Conservation (phyloP, 495 filamentous ascomycete species). For the Hypoxylon subgilvum region DNA sequence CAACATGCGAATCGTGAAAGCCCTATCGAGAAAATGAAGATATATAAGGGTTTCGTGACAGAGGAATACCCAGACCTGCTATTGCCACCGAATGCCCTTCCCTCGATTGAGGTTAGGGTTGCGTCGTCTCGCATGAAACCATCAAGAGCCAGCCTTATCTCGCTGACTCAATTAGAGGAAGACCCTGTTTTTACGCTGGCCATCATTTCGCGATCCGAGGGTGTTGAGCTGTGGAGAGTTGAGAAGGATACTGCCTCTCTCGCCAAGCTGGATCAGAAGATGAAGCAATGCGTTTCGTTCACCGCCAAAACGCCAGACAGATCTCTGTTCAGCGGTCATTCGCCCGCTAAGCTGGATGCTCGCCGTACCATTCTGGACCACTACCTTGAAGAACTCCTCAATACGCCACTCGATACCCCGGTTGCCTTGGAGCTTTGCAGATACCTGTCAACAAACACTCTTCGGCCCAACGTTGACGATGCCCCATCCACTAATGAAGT, state of each 20-base stretch:
- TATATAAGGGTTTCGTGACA: constrained; percentile 70
- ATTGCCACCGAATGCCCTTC: constrained; percentile 88
- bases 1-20: constrained; percentile 47
- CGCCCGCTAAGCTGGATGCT: constrained; percentile 91
- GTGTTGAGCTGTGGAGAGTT: constrained; percentile 86
- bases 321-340: constrained; percentile 86
- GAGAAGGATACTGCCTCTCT: constrained; percentile 88
- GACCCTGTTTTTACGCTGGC: constrained; percentile 94
- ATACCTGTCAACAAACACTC: constrained; percentile 84
- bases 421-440: constrained; percentile 84
- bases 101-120: constrained; percentile 81
- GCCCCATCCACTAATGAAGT: constrained; percentile 52
- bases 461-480: constrained; percentile 77
- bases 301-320: constrained; percentile 78
- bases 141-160: constrained; percentile 81
- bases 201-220: constrained; percentile 76
- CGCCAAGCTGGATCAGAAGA: constrained; percentile 77
- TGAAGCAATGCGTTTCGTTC: constrained; percentile 73
- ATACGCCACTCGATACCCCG: constrained; percentile 77
- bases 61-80: constrained; percentile 84
- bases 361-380: constrained; percentile 78
- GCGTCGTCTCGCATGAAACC: constrained; percentile 93
- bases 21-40: constrained; percentile 44
- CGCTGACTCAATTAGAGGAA: constrained; percentile 72
- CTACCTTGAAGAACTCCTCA: constrained; percentile 83